These are phyloP conservation scores for Suhomyces ambrosiae DNA, from an alignment of 1,139 yeast genomes.

Conservation along the genomic window DNA sequence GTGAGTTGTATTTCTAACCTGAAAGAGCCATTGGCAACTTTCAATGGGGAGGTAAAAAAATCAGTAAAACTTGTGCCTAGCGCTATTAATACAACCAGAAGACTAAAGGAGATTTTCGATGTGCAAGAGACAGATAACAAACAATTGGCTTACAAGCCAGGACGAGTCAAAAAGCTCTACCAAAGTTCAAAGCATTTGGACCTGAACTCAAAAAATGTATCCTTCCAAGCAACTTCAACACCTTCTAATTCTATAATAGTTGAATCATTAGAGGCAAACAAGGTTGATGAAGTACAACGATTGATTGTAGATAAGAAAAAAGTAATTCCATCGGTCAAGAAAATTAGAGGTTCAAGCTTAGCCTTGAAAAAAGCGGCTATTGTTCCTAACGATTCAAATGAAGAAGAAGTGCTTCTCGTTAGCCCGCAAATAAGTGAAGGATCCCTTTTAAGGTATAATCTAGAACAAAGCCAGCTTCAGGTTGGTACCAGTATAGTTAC, in stretches of 20 bases:
- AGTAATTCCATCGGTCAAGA: too few relatives aligned
- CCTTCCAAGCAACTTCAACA: slow-evolving; percentile 21
- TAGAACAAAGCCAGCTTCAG: too few relatives aligned
- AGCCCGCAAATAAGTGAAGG: too few relatives aligned
- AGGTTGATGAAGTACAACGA: slow-evolving; percentile 15
- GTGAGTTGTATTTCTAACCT: neutral
- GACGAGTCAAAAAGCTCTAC: neutral
- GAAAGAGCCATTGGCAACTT: neutral
- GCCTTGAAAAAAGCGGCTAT: too few relatives aligned
- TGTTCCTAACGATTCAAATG: too few relatives aligned
- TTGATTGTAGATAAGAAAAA: slow-evolving; percentile 1
- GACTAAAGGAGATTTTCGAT: slow-evolving; percentile 4
- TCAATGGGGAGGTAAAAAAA: neutral
- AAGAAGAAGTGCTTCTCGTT: neutral
- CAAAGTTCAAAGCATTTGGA: neutral
- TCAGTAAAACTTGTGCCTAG: neutral
- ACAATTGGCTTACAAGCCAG: neutral
- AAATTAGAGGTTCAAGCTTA: neutral
- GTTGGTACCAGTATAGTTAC: too few relatives aligned
- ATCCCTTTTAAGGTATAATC: too few relatives aligned
- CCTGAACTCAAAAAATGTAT: slow-evolving; percentile 14
- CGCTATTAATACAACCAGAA: neutral
- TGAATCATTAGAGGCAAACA: slow-evolving; percentile 9
- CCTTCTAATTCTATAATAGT: slow-evolving; percentile 15
- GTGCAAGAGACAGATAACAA: too few relatives aligned